These are phyloP conservation scores for Cryptococcus maquisensis DNA, from an alignment of 1,284 basidiomycete species.

Conservation along the genomic window DNA sequence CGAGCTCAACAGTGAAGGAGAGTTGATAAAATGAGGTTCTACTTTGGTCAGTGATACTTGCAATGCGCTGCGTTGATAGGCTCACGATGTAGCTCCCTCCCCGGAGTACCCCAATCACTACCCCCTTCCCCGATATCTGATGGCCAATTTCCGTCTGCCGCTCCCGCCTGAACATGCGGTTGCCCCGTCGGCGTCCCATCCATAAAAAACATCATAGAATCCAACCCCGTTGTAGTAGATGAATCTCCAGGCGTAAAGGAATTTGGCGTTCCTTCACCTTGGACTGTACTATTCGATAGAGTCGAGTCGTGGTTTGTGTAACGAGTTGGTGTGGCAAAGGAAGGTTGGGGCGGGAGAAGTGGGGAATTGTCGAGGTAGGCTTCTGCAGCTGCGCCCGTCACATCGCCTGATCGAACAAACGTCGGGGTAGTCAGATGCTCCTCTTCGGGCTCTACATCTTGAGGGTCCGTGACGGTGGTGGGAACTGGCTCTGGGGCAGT, in stretches of 20 bases:
- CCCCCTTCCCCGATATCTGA: constrained; percentile 28
- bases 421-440: constrained; percentile 1
- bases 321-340: constrained; percentile 23
- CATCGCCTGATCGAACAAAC: not conserved
- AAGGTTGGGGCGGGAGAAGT: constrained; percentile 14
- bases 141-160: constrained; percentile 19
- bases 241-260: constrained; percentile 21
- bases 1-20: not conserved
- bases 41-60: constrained; percentile 5
- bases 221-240: constrained; percentile 19
- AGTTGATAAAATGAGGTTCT: constrained; percentile 16
- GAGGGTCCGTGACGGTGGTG: not conserved
- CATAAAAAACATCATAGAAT: constrained; percentile 36
- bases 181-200: constrained; percentile 11
- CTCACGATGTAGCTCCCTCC: constrained; percentile 24
- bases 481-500: constrained; percentile 15
- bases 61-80: not conserved
- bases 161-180: not conserved
- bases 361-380: constrained; percentile 3
- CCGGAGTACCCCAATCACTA: constrained; percentile 41
- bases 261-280: constrained; percentile 1
- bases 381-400: not conserved
- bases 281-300: constrained; percentile 31
- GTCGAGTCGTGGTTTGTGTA: constrained; percentile 27
- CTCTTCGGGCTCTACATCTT: not conserved